Evolutionary conservation across 2,329 filamentous ascomycete genomes (phyloP).

Genomic region (Chaetothyriales sp.): DNA sequence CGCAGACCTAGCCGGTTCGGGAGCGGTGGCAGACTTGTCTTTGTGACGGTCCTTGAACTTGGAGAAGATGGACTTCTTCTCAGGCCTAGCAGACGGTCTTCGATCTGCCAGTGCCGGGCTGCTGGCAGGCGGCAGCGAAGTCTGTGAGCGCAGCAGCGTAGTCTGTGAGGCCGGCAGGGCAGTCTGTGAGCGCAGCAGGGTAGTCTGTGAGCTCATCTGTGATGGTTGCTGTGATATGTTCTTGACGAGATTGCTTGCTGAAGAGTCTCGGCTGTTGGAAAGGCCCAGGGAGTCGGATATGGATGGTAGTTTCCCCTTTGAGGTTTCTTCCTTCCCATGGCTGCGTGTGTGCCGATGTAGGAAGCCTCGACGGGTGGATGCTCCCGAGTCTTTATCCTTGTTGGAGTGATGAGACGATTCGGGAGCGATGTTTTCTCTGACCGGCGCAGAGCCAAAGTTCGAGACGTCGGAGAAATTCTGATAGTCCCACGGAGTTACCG

Average conservation of each 20-base stretch:
- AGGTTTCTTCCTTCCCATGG: slow-evolving; percentile 39
- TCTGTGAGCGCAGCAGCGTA: slow-evolving; percentile 37
- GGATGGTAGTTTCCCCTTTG: slow-evolving; percentile 24
- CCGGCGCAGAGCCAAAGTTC: slow-evolving; percentile 17
- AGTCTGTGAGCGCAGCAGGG: slow-evolving; percentile 37
- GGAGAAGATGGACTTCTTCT: slow-evolving; percentile 39
- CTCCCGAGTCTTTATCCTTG: slow-evolving; percentile 50
- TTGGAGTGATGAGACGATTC: slow-evolving; percentile 62
- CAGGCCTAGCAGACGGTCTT: slow-evolving; percentile 25
- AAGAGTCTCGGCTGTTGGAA: slow-evolving; percentile 63
- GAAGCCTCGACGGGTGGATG: slow-evolving; percentile 32
- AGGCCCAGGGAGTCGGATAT: slow-evolving; percentile 49
- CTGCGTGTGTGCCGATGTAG: slow-evolving; percentile 42
- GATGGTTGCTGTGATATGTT: slow-evolving; percentile 37
- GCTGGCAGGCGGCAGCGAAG: slow-evolving; percentile 51
- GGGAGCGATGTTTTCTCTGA: slow-evolving; percentile 46
- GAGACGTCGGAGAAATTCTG: slow-evolving; percentile 57
- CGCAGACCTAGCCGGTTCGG: slow-evolving; percentile 22
- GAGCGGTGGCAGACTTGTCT: slow-evolving; percentile 24
- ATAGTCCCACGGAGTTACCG: slow-evolving; percentile 95
- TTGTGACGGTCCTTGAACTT: slow-evolving; percentile 40
- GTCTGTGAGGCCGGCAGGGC: slow-evolving; percentile 37
- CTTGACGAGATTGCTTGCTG: slow-evolving; percentile 42
- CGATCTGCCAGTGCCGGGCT: slow-evolving; percentile 64
- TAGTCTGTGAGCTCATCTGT: slow-evolving; percentile 37